Base-by-base conservation (phyloP, 192 early-diverging fungal genomes). In the Coemansia sp. region DNA sequence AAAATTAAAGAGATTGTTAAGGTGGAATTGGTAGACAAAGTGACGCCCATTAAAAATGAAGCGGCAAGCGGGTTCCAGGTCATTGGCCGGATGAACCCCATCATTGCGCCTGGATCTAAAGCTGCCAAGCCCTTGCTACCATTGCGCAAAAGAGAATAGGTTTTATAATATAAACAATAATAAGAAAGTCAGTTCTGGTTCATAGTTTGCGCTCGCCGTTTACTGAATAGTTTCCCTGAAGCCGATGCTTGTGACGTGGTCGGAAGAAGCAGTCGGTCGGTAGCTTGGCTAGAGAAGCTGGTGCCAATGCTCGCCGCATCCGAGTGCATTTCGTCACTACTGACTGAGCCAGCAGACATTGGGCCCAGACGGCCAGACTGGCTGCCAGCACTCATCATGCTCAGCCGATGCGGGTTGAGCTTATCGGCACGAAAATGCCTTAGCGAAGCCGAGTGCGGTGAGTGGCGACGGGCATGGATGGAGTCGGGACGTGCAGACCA, bases 1-100 rank as follows among this genome's bases (percentile, higher is more conserved):
- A 86, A 81, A 68, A 57, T 86, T 16, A 80, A 83, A 53, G 87
- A 88, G 55, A 59, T 88, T 2, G 76, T 88, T 11, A 63, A 68
- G 21, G 65, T 88, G 1, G 78, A 80, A 52, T 45, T 79, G 21
- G 76, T 79, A 18, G 76, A 73, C 15, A 49, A 59, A 20, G 61
- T 60, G 3, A 55, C 58, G 43, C 58, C 70, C 12, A 12, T 58
- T 15, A 68, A 65, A 39, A 59, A 42, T 0, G 50, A 19, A 31
- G 70, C 76, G 5, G 30, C 53, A 0, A 53, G 57, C 19, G 76
- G 76, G 23, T 79, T 62, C 40, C 57, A 79, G 54, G 61, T 79
- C 43, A 65, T 79, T 37, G 70, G 76, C 12, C 68, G 74, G 8
- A 49, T 68, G 42, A 78, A 78, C 60, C 63, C 63, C 21, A 45